Conservation (phyloP, 192 early-diverging fungal genomes). For the Gonapodya prolifera region DNA sequence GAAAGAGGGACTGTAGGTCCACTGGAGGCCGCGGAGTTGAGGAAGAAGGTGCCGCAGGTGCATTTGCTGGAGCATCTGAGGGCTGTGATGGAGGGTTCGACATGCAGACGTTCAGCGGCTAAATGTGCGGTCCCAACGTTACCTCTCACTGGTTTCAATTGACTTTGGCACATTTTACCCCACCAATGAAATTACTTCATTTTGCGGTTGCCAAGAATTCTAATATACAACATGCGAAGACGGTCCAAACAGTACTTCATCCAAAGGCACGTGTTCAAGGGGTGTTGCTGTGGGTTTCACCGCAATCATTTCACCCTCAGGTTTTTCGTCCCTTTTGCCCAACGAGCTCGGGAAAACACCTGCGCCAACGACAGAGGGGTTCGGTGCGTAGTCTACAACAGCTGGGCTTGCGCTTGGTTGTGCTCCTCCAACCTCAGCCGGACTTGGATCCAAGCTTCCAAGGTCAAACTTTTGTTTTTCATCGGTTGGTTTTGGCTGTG, state of each 20-base stretch:
- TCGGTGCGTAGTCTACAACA: not conserved
- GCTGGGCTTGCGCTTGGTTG: not conserved
- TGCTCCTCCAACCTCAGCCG: not conserved
- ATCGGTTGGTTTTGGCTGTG: not conserved
- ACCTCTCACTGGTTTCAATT: too few species aligned
- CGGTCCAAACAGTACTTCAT: not conserved
- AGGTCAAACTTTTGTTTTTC: not conserved
- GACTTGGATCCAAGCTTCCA: not conserved
- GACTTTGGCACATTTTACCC: too few species aligned
- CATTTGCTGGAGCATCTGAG: not conserved
- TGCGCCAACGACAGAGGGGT: not conserved
- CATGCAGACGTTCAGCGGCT: too few species aligned
- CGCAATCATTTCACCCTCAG: not conserved
- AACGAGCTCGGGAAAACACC: not conserved
- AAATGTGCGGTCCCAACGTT: too few species aligned
- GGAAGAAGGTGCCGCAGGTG: not conserved
- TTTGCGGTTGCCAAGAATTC: too few species aligned
- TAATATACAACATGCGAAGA: not conserved
- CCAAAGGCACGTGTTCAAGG: not conserved
- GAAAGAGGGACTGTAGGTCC: not conserved
- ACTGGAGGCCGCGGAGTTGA: not conserved
- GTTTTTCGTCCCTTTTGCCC: not conserved
- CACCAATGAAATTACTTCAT: too few species aligned
- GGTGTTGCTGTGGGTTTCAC: not conserved
- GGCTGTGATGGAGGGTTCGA: not conserved